A percentile compares a stretch with the other conserved stretches of the same genome.
These are phyloP conservation scores for Morella rubra DNA, from an alignment of 306 rosid genomes.

Conservation along the genomic window DNA sequence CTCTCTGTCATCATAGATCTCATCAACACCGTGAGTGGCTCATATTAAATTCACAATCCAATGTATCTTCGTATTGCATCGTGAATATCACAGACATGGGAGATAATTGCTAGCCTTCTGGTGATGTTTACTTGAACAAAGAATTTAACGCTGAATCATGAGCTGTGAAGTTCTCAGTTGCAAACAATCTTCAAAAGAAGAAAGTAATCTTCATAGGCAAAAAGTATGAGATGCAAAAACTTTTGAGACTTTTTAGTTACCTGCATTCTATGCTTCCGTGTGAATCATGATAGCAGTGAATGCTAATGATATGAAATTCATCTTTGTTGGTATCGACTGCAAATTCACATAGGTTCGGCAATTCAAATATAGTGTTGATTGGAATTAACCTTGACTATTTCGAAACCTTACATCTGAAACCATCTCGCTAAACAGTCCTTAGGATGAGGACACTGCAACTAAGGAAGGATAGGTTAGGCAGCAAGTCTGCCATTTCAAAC, in stretches of 20 bases:
- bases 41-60: slow-evolving; percentile 3
- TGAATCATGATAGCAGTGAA: background rate
- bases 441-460: background rate
- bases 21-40: slow-evolving; percentile 76
- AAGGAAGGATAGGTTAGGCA: background rate
- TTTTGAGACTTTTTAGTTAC: background rate
- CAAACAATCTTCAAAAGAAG: background rate
- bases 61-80: background rate
- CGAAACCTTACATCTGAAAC: slow-evolving; percentile 1
- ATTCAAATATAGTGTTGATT: too few species aligned
- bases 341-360: background rate
- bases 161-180: background rate
- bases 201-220: background rate
- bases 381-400: background rate
- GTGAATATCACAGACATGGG: background rate
- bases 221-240: background rate
- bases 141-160: background rate
- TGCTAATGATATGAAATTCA: background rate
- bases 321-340: background rate
- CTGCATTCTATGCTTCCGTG: background rate
- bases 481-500: background rate
- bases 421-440: background rate
- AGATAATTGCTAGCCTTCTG: slow-evolving; percentile 7
- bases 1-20: slow-evolving; percentile 81
- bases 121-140: slow-evolving; percentile 13